Base-by-base conservation (phyloP, 2,329 filamentous ascomycete species). In the Verticillium nonalfalfae region DNA sequence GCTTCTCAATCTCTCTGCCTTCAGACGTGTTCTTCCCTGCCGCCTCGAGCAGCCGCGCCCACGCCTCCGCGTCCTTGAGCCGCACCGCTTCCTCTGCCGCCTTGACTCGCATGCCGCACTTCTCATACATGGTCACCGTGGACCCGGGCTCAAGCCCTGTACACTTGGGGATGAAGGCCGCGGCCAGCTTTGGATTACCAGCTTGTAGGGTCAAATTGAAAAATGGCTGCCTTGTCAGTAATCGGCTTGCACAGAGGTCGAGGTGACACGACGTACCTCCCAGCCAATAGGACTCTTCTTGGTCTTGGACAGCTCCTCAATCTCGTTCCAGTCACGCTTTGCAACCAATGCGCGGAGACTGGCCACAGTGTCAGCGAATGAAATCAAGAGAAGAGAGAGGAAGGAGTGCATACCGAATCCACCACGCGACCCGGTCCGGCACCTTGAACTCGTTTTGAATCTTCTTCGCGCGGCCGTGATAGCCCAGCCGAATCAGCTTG, bases 201-300 rank as follows among this genome's bases (percentile, higher is more conserved):
- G 95, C 95, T 56, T 90, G 88, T 1, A 98, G 80, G 34, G 91
- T 87, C 69, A 96, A 89, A 71, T 95, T 96, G 80, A 91, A 97
- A 76, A 96, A 99, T 0, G 94, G 92, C 87, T 93, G 39, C 7
- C 21, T 35, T 33, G 38, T 50, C 3, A 58, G 21, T 50, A n/a
- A 7, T 2, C 18, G 18, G 18, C n/a, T 50, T n/a, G 18, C 9
- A n/a, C 9, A 9, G 14, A 54, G 21, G 18, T 58, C 56, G 14
- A 21, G 34, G 64, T 38, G 34, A 58, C 62, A 14, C 60, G 52
- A 78, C 86, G 80, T 76, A 92, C 90, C 85, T 96, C 92, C 95
- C 95, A 99, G 11, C 94, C 94, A 72, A 99, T 98, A 0, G 94
- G 91, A 62, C 90, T 95, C 75, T 93, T 96, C 71, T 90, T 85